Percentiles rank a stretch among this genome's conserved stretches.
These are phyloP conservation scores for Apophysomyces trapeziformis DNA, from an alignment of 371 early-diverging fungal species.

Conservation along the genomic window DNA sequence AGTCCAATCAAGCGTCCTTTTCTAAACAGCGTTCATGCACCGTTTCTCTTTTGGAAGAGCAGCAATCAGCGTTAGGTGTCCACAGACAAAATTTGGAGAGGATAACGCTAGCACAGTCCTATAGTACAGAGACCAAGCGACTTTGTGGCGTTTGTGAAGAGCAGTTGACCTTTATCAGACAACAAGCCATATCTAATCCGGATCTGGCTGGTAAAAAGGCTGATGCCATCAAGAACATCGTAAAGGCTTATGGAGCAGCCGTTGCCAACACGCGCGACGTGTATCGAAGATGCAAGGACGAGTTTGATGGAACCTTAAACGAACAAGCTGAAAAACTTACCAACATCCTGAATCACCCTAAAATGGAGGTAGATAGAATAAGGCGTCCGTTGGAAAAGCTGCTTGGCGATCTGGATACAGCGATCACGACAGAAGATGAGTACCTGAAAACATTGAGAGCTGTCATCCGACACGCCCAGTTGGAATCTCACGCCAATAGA, in stretches of 20 bases:
- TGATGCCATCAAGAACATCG: slow-evolving; percentile 36
- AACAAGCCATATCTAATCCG: slow-evolving; percentile 43
- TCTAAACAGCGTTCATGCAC: slow-evolving; percentile 20
- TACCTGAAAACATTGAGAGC: slow-evolving; percentile 37
- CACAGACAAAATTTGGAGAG: slow-evolving; percentile 36
- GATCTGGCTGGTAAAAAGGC: slow-evolving; percentile 41
- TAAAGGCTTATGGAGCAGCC: slow-evolving; percentile 39
- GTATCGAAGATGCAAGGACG: slow-evolving; percentile 34
- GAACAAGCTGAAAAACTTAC: slow-evolving; percentile 32
- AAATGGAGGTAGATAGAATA: slow-evolving; percentile 22
- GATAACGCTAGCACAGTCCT: slow-evolving; percentile 19
- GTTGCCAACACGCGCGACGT: slow-evolving; percentile 33
- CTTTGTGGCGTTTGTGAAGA: slow-evolving; percentile 41
- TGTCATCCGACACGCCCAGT: slow-evolving; percentile 30
- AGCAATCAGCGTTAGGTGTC: slow-evolving; percentile 25
- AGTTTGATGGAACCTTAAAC: slow-evolving; percentile 31
- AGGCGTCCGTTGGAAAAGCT: slow-evolving; percentile 28
- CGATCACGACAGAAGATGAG: slow-evolving; percentile 33
- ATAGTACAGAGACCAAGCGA: slow-evolving; percentile 26
- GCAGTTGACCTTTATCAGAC: slow-evolving; percentile 41
- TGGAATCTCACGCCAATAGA: slow-evolving; percentile 32
- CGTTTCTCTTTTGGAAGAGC: neutral
- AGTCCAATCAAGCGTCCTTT: slow-evolving; percentile 24
- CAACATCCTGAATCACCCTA: slow-evolving; percentile 24
- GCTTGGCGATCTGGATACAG: slow-evolving; percentile 29